Base-by-base conservation (phyloP, 116 monocot species). In the Zostera marina region DNA sequence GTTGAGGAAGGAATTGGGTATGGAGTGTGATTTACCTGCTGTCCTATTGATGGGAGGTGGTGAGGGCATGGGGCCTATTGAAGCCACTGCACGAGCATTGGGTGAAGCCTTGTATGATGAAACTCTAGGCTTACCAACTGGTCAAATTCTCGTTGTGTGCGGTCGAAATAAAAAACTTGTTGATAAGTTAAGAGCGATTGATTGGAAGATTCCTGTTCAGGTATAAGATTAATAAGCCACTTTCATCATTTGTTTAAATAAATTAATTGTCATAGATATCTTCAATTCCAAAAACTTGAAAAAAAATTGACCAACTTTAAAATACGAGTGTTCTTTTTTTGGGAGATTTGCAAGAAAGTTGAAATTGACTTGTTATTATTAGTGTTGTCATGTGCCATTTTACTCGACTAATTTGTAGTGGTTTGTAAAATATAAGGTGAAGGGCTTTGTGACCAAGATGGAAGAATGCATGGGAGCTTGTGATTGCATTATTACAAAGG, bases 31-130 rank as follows among this genome's bases (percentile, higher is more conserved):
- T 57, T 65, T 99, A 54, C 98, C 98, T 66, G 83, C 91, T 61
- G 98, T 99, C 51, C 53, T 99, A 53, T 53, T 99, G 53, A 99
- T 99, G 98, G 98, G 98, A 56, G 98, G 98, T 52, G 98, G 98
- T 39, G 98, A 99, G 68, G 98, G 98, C 47, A 99, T 99, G 98
- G 98, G 98, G 22, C 98, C 98, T 54, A 91, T 99, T 68, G 98
- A 99, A 58, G 87, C 98, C 38, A 99, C 91, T 53, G 98, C 98
- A 64, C 71, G 77, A 19, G 83, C 83, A 40, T 83, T 99, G 68
- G 86, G 74, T 8, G 72, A 86, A 67, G 48, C 66, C 53, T 71
- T 98, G 51, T 81, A 81, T 66, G 74, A 81, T 71, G 85, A 85
- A 57, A 57, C 45, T 63, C 62, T 68, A 59, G 83, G 79, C 54